These are phyloP conservation scores for Glycine latifolia DNA, from an alignment of 306 rosid genomes.

Conservation along the genomic window DNA sequence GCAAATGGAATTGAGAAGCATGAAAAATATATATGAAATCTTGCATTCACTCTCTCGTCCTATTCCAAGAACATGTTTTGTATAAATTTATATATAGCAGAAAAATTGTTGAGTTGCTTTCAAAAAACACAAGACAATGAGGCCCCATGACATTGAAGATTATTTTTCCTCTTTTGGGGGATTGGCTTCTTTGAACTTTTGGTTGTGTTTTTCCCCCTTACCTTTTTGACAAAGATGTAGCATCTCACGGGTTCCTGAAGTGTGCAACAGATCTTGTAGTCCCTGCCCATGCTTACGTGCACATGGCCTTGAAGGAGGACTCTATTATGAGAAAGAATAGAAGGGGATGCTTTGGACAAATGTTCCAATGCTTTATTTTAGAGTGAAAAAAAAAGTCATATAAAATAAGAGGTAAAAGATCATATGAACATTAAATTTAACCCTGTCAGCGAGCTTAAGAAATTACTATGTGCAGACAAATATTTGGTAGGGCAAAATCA, in stretches of 20 bases:
- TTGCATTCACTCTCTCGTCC: slow-evolving; percentile 8
- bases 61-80: slow-evolving; percentile 1
- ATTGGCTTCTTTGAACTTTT: slow-evolving; percentile 31
- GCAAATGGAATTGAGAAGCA: background rate
- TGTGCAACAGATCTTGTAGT: slow-evolving; percentile 52
- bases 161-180: background rate
- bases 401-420: background rate
- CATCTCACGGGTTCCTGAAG: slow-evolving; percentile 47
- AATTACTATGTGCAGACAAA: slow-evolving; percentile 38
- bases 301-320: slow-evolving; percentile 54
- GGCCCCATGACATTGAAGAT: slow-evolving; percentile 31
- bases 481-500: slow-evolving; percentile 44
- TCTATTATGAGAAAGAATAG: slow-evolving; percentile 26
- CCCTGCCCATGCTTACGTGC: slow-evolving; percentile 59
- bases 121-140: slow-evolving; percentile 30
- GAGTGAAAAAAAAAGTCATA: background rate
- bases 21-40: background rate
- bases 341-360: slow-evolving; percentile 14
- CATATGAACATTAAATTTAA: background rate
- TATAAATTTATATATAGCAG: background rate
- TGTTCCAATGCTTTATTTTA: background rate
- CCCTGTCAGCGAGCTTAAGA: background rate
- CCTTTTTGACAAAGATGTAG: slow-evolving; percentile 42
- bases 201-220: slow-evolving; percentile 22
- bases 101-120: background rate